Evolutionary conservation across 2,329 filamentous ascomycete genomes (phyloP), one percentile per base, ranked within the genome.

Genomic region (Cladosporium phlei): DNA sequence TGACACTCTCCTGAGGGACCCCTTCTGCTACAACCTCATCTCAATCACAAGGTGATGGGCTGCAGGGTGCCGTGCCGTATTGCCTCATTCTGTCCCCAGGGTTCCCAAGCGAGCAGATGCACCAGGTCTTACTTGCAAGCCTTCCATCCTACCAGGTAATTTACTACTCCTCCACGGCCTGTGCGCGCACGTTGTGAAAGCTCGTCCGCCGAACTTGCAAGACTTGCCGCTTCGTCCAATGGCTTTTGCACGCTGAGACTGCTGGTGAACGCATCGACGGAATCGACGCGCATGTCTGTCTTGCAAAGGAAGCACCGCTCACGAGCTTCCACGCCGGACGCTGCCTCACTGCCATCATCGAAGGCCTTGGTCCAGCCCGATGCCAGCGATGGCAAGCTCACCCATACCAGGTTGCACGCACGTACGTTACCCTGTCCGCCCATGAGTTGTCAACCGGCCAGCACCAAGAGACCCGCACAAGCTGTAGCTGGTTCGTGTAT

Each of bases 211-310:
- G 10, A n/a, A 17, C 16, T 14, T 37, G 34, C 34, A 11, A 22
- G 34, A 11, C 33, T 10, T 14, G 34, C 10, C 34, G 12, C 19
- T 6, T 14, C 27, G 8, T 30, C 32, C 42, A 45, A 37, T 37
- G 14, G 17, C 42, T 28, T 29, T 35, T 25, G 30, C 42, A 27
- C 30, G 21, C 17, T 45, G 20, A 45, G 42, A 45, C 42, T 24
- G n/a, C 42, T 24, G n/a, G 32, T 45, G 42, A 37, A 29, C 10
- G 19, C 42, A 45, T 45, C 42, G 42, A 45, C 42, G 32, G 19
- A 32, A 45, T 45, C 42, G 42, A 45, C 42, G 32, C 42, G 42
- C 42, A 45, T 32, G 28, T 24, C 32, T 45, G 42, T 45, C 42
- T 45, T 25, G 32, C 42, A 43, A 24, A 43, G 39, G 34, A 24